Percentiles rank a stretch among this genome's conserved stretches.
Conservation (phyloP, 805 yeast species). For the Pichia sporocuriosa region DNA sequence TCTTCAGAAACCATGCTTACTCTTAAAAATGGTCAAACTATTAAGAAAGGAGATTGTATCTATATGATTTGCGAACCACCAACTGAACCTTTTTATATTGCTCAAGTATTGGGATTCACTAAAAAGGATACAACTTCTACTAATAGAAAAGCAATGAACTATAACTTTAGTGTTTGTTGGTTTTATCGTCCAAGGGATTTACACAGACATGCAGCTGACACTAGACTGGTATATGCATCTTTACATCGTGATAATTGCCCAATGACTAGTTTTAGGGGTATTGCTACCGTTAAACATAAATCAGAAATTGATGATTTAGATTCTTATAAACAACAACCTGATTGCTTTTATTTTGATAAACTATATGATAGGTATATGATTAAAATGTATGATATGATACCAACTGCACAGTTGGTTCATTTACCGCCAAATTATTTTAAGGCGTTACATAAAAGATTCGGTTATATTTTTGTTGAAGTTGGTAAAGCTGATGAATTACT, state of each 20-base stretch:
- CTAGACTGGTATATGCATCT: constrained; percentile 74
- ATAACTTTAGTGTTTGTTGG: constrained; percentile 76
- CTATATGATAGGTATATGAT: constrained; percentile 82
- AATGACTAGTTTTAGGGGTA: constrained; percentile 64
- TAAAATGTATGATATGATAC: constrained; percentile 70
- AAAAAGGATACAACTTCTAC: constrained; percentile 30
- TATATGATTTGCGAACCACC: constrained; percentile 89
- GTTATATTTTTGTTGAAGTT: constrained; percentile 67
- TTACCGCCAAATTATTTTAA: constrained; percentile 53
- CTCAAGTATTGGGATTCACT: constrained; percentile 70
- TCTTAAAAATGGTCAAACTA: constrained; percentile 32
- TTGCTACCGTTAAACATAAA: constrained; percentile 61
- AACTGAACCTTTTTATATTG: constrained; percentile 90
- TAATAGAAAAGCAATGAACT: constrained; percentile 44
- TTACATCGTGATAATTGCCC: constrained; percentile 86
- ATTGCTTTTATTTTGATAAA: constrained; percentile 77
- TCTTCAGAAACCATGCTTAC: constrained; percentile 30
- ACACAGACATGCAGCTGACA: constrained; percentile 56
- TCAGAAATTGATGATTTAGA: constrained; percentile 58
- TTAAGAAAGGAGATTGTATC: constrained; percentile 58
- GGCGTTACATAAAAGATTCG: constrained; percentile 62
- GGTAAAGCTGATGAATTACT: constrained; percentile 59
- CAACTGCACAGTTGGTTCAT: constrained; percentile 51
- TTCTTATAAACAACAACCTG: constrained; percentile 49
- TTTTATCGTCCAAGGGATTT: constrained; percentile 84